Percentiles rank a stretch among this genome's conserved stretches.
These are phyloP conservation scores for Arabis alpina DNA, from an alignment of 345 rosid species.

Conservation along the genomic window DNA sequence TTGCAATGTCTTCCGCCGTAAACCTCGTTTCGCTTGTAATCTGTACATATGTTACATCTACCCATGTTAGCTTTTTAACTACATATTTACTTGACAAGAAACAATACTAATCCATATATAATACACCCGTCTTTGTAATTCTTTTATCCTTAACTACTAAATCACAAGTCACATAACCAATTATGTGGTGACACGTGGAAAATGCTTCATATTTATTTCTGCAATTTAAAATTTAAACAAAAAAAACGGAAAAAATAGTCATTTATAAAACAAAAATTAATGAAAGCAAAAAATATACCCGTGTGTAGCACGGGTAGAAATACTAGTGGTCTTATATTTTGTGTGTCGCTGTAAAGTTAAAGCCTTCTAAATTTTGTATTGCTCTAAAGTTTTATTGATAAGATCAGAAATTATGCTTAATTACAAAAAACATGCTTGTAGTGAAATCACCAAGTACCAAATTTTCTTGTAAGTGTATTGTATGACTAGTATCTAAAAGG, in stretches of 20 bases:
- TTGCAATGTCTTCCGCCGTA: conserved; percentile 87
- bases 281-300: too few relatives aligned
- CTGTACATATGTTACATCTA: conserved; percentile 46
- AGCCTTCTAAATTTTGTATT: not conserved
- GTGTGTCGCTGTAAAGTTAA: conserved; percentile 3
- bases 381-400: conserved; percentile 3
- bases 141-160: too few relatives aligned
- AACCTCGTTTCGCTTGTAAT: conserved; percentile 69
- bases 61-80: conserved; percentile 16
- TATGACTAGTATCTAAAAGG: not conserved
- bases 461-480: too few relatives aligned
- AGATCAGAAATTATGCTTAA: not conserved
- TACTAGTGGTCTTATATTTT: conserved; percentile 3
- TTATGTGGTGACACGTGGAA: too few relatives aligned
- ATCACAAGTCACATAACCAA: too few relatives aligned
- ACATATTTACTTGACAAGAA: conserved; percentile 16
- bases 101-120: conserved; percentile 14
- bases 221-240: too few relatives aligned
- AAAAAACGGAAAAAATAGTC: too few relatives aligned
- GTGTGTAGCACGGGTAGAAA: too few relatives aligned
- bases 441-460: too few relatives aligned
- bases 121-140: conserved; percentile 3
- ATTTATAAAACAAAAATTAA: too few relatives aligned
- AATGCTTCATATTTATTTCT: too few relatives aligned
- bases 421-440: too few relatives aligned